Base-by-base conservation (phyloP, 768 basidiomycete genomes). In the Leccinellum albellum region DNA sequence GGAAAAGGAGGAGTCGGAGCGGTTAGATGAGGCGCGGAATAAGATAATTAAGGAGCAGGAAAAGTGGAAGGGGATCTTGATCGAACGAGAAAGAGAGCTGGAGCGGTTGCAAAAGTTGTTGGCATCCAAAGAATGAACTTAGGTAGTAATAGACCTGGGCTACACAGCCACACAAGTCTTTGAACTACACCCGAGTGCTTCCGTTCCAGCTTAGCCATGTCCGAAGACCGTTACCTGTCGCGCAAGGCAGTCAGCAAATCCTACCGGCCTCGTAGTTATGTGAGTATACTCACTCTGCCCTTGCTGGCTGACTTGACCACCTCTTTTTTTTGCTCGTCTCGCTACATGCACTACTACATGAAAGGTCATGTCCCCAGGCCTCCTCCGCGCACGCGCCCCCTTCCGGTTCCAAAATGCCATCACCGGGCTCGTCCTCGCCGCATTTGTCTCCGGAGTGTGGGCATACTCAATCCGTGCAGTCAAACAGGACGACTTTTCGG, bases 401-500 rank as follows among this genome's bases (percentile, higher is more conserved):
- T 98, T 89, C 74, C 82, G 84, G 31, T 40, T 88, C 40, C 81
- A 81, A 62, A 98, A 98, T 70, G 83, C 86, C 17, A 35, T 96
- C 49, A 91, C 89, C 1, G 96, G 95, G 8, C 60, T 86, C 46
- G 66, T 78, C 3, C 79, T 98, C 45, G 80, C 84, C 26, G 79
- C 81, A 0, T 95, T 97, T 68, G 87, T 84, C 28, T 81, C 84
- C 14, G 88, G 87, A 26, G 86, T 97, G 9, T 98, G 92, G 84
- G 79, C 86, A 4, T 98, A 98, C 74, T 94, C 94, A 17, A 96
- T 98, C 67, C 83, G 85, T 29, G 94, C 94, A 28, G 94, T 98
- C 54, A 93, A 89, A 67, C 94, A 98, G 67, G 94, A 97, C 68
- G 85, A 89, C 40, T 97, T 96, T 68, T 85, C 88, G 62, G 91